Evolutionary conservation across 2,329 filamentous ascomycete species (phyloP).

Genomic region (Sporothrix variecibatus): DNA sequence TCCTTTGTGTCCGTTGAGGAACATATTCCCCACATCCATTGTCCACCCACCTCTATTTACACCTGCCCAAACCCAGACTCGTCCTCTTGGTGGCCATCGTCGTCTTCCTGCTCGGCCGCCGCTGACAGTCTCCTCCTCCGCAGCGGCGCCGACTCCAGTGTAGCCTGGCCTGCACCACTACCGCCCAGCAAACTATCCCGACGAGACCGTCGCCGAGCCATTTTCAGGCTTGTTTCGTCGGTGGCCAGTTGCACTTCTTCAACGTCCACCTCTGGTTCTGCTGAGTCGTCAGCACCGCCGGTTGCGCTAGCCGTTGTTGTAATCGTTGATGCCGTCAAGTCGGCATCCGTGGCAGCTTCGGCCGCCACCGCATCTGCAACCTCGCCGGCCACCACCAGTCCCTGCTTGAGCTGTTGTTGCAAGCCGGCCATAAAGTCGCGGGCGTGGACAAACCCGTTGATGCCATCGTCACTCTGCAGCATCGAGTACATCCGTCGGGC

Average conservation of each 20-base stretch:
- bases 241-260: slow-evolving; percentile 45
- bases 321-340: slow-evolving; percentile 14
- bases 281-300: slow-evolving; percentile 33
- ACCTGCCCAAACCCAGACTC: slow-evolving; percentile 29
- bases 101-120: background rate
- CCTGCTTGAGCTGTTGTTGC: slow-evolving; percentile 52
- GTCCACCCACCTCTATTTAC: background rate
- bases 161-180: slow-evolving; percentile 33
- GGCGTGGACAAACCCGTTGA: slow-evolving; percentile 54
- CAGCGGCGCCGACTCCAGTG: slow-evolving; percentile 40
- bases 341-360: slow-evolving; percentile 15
- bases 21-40: background rate
- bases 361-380: slow-evolving; percentile 25
- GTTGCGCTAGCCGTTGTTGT: background rate
- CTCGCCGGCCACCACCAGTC: slow-evolving; percentile 41
- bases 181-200: slow-evolving; percentile 57
- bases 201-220: slow-evolving; percentile 54
- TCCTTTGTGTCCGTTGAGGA: background rate
- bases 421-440: slow-evolving; percentile 55
- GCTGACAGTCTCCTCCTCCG: slow-evolving; percentile 23
- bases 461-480: slow-evolving; percentile 52
- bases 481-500: slow-evolving; percentile 59
- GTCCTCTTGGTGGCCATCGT: background rate
- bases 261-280: slow-evolving; percentile 22
- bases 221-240: slow-evolving; percentile 57